Evolutionary conservation across 768 basidiomycete genomes (phyloP), one percentile per base, ranked within the genome.

Genomic region (Mycena polygramma): DNA sequence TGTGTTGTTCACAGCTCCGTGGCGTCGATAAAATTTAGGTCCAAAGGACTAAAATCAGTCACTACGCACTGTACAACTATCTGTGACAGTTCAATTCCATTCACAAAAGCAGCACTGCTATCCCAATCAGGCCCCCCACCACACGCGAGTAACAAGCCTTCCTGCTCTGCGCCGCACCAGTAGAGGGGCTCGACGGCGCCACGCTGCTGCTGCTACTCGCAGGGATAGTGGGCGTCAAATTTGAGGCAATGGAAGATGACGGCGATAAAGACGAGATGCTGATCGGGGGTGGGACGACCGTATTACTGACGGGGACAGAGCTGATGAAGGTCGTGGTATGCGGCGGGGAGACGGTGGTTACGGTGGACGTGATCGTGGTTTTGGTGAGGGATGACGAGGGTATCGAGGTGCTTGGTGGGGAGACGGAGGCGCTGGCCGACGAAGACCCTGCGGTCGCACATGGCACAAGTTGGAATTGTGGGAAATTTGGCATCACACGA

Each of bases 341-440:
- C 19, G 71, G 66, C 20, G 71, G 71, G 36, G 66, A 68, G 17
- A 60, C 30, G 30, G 66, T 63, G 49, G 66, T 68, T 1, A 68
- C 45, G 35, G 51, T 57, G 17, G 63, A 59, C 9, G 63, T 68
- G 35, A 68, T 30, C 11, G 17, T 15, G 15, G 43, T 45, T 45
- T 9, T 4, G 15, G 43, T 45, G 10, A 8, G 43, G 15, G 43
- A 45, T 4, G 17, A 4, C 43, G 52, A 54, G 37, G 55, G 37
- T 6, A n/a, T 39, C 5, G 36, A 13, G 15, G 15, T 45, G 4
- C 24, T 9, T 9, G 59, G 43, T 4, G 41, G 7, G 11, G 54
- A 22, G 53, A 41, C 20, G 55, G 59, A 53, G 43, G n/a, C 37
- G 37, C 51, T 49, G 24, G 39, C 13, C 7, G 39, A 52, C 24